phyloP scores from a whole-genome alignment of 768 basidiomycete species.

The Podaxis rugospora region DNA sequence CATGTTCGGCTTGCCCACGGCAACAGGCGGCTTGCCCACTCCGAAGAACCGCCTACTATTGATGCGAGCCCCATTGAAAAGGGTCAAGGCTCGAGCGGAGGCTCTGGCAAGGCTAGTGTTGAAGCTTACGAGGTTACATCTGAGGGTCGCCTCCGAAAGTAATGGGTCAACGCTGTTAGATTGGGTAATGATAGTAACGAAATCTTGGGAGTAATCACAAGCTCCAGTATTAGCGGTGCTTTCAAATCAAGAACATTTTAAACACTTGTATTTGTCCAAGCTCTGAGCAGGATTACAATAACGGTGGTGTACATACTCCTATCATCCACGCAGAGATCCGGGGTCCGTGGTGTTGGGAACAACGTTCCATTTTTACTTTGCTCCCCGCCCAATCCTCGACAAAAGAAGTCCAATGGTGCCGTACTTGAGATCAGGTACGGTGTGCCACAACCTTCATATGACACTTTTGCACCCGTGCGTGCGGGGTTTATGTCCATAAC shows the following conservation, averaged over 20 bases:
- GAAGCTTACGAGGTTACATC: background rate
- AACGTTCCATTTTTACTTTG: background rate
- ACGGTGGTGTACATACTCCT: no score
- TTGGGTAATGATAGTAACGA: background rate
- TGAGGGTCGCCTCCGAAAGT: background rate
- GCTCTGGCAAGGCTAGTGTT: constrained; percentile 1
- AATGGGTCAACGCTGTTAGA: background rate
- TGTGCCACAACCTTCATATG: background rate
- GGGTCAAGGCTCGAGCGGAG: background rate
- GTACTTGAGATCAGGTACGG: background rate
- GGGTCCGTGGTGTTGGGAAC: background rate
- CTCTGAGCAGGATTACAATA: no score
- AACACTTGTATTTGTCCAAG: no score
- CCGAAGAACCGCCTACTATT: background rate
- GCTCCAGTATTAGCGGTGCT: background rate
- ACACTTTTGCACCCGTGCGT: background rate
- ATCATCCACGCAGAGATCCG: background rate
- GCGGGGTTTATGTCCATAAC: no score
- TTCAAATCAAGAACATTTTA: background rate
- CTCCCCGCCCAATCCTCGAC: no score
- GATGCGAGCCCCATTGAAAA: background rate
- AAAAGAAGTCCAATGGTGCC: no score
- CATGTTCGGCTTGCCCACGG: background rate
- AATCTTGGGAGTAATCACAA: background rate
- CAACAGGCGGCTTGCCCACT: constrained; percentile 4